Evolutionary conservation across 1,139 yeast genomes (phyloP).

Genomic region (Lodderomyces metapsilosis): DNA sequence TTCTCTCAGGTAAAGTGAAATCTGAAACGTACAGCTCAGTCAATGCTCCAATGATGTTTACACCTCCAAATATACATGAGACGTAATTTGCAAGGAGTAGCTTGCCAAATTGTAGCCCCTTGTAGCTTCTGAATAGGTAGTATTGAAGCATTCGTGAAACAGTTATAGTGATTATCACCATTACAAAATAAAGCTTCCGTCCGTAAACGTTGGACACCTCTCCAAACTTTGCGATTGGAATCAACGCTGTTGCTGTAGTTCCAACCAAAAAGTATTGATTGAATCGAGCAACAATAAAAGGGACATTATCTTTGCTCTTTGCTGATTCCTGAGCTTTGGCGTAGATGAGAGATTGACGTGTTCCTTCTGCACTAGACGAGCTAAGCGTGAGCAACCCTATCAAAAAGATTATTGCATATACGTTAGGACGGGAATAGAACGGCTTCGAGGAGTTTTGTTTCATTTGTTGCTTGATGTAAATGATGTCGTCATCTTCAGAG

Average conservation of each 20-base stretch:
- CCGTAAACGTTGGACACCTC: conserved; percentile 64
- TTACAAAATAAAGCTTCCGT: conserved; percentile 41
- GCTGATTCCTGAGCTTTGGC: conserved; percentile 4
- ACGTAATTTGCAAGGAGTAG: conserved; percentile 35
- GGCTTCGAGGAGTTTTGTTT: conserved; percentile 1
- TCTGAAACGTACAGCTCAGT: conserved; percentile 63
- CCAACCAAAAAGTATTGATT: conserved; percentile 23
- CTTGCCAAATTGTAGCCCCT: conserved; percentile 28
- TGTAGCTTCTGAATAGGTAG: conserved; percentile 24
- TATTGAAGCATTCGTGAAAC: conserved; percentile 25
- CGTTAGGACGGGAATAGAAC: conserved; percentile 26
- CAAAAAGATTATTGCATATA: conserved; percentile 27
- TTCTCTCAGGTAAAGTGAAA: conserved; percentile 45
- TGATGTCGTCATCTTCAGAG: background rate
- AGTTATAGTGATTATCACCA: conserved; percentile 26
- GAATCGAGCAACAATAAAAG: conserved; percentile 32
- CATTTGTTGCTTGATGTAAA: background rate
- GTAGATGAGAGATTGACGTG: conserved; percentile 17
- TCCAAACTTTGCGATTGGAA: conserved; percentile 50
- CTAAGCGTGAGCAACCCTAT: conserved; percentile 27
- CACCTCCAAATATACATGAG: conserved; percentile 53
- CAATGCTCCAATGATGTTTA: conserved; percentile 47
- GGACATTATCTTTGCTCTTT: conserved; percentile 26
- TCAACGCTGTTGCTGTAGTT: conserved; percentile 26
- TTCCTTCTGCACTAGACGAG: conserved; percentile 26